Evolutionary conservation across 164 flowering plant species (phyloP).

Genomic region (Kingdonia uniflora): DNA sequence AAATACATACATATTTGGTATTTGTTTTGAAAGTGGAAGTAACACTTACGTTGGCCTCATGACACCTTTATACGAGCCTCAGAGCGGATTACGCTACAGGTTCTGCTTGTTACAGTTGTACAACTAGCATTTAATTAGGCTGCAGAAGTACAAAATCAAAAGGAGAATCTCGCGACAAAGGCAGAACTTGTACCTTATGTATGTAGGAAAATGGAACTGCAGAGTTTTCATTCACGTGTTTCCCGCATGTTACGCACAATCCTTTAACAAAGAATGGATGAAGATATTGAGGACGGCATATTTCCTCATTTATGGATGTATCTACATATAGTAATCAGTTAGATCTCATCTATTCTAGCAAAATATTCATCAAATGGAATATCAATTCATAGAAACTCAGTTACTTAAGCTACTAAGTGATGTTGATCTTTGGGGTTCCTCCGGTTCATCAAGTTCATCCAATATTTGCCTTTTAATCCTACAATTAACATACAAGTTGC

Average conservation of each 20-base stretch:
- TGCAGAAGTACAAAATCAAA: neutral
- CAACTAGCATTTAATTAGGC: neutral
- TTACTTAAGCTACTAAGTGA: no score
- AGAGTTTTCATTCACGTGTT: constrained; percentile 36
- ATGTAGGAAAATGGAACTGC: constrained; percentile 69
- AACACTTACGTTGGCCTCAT: no score
- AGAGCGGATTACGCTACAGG: no score
- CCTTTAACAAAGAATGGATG: constrained; percentile 57
- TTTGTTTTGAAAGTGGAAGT: no score
- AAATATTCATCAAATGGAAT: no score
- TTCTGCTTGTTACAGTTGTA: neutral
- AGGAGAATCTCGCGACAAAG: no score
- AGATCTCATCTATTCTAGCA: no score
- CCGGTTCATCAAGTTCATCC: constrained; percentile 7
- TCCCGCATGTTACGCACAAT: constrained; percentile 64
- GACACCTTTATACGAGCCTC: no score
- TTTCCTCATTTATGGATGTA: constrained; percentile 15
- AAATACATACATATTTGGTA: no score
- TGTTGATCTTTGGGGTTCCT: constrained; percentile 6
- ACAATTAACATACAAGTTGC: no score
- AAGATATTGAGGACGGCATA: constrained; percentile 17
- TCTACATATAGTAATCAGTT: no score
- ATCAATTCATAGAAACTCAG: no score
- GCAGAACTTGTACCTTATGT: constrained; percentile 68
- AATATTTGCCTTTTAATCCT: constrained; percentile 25